Percentiles rank a stretch among this genome's conserved stretches.
phyloP scores from a whole-genome alignment of 192 early-diverging fungal genomes.

The Backusella tuberculispora region DNA sequence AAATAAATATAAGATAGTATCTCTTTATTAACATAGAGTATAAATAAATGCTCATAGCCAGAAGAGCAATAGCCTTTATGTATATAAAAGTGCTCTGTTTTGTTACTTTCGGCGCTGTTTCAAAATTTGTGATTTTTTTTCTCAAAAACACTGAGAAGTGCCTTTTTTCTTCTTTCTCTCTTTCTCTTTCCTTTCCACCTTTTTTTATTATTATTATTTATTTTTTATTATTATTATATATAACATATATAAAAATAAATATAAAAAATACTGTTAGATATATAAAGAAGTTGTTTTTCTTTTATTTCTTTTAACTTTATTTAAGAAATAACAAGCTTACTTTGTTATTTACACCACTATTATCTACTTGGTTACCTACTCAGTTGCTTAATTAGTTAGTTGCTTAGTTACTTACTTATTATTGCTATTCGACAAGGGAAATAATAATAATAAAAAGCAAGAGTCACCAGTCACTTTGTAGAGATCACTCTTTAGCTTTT shows the following conservation, averaged over 20 bases:
- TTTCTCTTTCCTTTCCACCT: neutral
- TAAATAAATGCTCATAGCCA: neutral
- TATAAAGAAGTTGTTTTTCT: neutral
- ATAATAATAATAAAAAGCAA: neutral
- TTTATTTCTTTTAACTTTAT: too few species aligned
- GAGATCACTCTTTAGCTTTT: conserved; percentile 15
- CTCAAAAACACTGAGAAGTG: conserved; percentile 4
- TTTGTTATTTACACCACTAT: too few species aligned
- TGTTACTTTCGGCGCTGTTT: neutral
- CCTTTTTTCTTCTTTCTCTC: neutral
- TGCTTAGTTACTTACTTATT: neutral
- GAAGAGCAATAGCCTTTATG: neutral
- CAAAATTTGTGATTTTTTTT: conserved; percentile 13
- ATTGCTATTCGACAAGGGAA: neutral
- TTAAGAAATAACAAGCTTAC: too few species aligned
- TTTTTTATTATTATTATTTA: neutral
- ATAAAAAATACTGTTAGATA: neutral
- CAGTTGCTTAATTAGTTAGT: too few species aligned
- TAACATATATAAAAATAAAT: neutral
- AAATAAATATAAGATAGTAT: too few species aligned
- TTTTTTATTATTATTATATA: conserved; percentile 1
- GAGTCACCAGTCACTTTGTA: neutral
- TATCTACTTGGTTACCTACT: too few species aligned
- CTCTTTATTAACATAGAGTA: too few species aligned
- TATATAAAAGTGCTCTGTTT: neutral